Conservation (phyloP, 2,329 filamentous ascomycete species). For the Bipolaris victoriae region DNA sequence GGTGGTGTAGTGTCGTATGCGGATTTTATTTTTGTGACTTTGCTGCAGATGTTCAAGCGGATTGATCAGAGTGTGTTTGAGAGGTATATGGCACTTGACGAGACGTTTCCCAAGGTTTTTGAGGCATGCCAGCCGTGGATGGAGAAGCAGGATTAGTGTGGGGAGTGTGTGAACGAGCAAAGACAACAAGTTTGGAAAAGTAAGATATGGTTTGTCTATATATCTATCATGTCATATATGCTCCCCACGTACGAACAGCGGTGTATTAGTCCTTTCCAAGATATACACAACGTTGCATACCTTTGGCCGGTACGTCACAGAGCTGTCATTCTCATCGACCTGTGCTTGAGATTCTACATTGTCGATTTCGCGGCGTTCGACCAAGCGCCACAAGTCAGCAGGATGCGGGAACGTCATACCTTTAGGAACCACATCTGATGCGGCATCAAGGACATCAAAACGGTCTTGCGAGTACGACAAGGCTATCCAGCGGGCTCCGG, state of each 20-base stretch:
- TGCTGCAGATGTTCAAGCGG: constrained; percentile 54
- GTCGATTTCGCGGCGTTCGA: constrained; percentile 43
- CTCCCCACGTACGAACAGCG: constrained; percentile 24
- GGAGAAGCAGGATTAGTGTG: constrained; percentile 44
- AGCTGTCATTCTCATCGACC: constrained; percentile 8
- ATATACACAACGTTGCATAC: constrained; percentile 51
- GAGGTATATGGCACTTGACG: constrained; percentile 50
- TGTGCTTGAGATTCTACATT: constrained; percentile 26
- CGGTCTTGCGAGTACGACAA: constrained; percentile 50
- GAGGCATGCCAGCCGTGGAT: constrained; percentile 52
- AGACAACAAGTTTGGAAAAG: not conserved
- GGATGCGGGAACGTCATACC: constrained; percentile 49
- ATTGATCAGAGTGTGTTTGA: constrained; percentile 49
- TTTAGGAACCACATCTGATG: constrained; percentile 22
- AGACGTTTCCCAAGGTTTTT: constrained; percentile 43
- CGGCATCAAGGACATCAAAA: constrained; percentile 41
- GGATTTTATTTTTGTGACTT: constrained; percentile 60
- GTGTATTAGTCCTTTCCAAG: constrained; percentile 44
- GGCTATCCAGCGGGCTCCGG: constrained; percentile 48
- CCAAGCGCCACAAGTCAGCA: constrained; percentile 45
- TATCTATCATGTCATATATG: constrained; percentile 7
- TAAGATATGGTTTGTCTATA: not conserved
- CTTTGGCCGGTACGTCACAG: constrained; percentile 43
- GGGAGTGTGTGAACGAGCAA: not conserved
- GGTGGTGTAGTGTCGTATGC: constrained; percentile 45